Evolutionary conservation across 83 land plant species (phyloP).

Genomic region (Picea mariana): DNA sequence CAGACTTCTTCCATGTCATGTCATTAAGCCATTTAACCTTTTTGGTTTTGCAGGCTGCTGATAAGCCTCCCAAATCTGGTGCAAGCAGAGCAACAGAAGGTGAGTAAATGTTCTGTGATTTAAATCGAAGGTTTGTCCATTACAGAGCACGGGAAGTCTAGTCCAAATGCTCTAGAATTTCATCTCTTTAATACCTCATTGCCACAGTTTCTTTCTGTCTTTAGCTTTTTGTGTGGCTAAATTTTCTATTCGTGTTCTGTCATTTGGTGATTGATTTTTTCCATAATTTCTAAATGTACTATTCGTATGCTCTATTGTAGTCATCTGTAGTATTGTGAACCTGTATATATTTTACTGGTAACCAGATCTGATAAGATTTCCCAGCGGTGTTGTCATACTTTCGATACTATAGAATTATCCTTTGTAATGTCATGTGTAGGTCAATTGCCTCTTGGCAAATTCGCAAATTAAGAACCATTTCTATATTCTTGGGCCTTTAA

Average conservation of each 20-base stretch:
- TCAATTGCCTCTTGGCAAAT: not conserved
- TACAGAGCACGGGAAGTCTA: not conserved
- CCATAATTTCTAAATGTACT: not conserved
- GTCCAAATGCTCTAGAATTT: not conserved
- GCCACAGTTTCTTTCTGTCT: not conserved
- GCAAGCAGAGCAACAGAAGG: slow-evolving; percentile 14
- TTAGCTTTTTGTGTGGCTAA: not conserved
- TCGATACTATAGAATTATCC: not conserved
- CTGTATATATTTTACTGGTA: not conserved
- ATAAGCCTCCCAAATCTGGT: not conserved
- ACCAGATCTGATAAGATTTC: too few species aligned
- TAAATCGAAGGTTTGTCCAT: not conserved
- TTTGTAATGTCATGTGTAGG: not conserved
- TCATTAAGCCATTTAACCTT: not conserved
- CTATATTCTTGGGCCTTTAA: not conserved
- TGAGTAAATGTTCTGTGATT: not conserved
- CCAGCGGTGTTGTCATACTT: not conserved
- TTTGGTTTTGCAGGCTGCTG: slow-evolving; percentile 6
- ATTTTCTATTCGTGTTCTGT: slow-evolving; percentile 5
- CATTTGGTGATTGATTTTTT: not conserved
- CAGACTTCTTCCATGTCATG: not conserved
- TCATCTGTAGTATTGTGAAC: not conserved
- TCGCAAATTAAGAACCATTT: not conserved
- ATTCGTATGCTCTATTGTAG: not conserved
- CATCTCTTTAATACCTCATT: not conserved